Evolutionary conservation across 2,329 filamentous ascomycete genomes (phyloP).

Genomic region (Cladosporium velox): DNA sequence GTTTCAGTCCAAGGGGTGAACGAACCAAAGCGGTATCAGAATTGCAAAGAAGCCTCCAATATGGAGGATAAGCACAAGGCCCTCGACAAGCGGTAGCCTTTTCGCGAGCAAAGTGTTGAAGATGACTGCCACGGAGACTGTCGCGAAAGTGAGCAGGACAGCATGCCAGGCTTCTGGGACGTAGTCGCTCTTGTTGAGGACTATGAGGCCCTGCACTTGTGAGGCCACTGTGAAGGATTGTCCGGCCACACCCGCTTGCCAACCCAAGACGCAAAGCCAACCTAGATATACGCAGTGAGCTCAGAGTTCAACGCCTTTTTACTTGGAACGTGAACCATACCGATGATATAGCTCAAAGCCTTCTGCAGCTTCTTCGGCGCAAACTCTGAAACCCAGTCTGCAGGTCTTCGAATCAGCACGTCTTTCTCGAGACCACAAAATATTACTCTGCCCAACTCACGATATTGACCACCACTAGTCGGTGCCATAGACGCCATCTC

Average conservation of each 20-base stretch:
- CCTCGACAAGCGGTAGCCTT: slow-evolving; percentile 51
- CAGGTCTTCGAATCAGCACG: slow-evolving; percentile 14
- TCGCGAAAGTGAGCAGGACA: slow-evolving; percentile 50
- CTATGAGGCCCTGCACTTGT: slow-evolving; percentile 38
- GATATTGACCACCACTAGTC: slow-evolving; percentile 7
- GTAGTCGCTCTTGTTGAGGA: slow-evolving; percentile 41
- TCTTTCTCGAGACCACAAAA: not conserved
- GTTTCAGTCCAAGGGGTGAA: slow-evolving; percentile 45
- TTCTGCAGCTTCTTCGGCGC: not conserved
- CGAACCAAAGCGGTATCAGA: slow-evolving; percentile 48
- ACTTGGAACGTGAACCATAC: not conserved
- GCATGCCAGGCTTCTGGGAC: slow-evolving; percentile 48
- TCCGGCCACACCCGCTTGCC: slow-evolving; percentile 39
- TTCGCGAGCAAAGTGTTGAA: slow-evolving; percentile 50
- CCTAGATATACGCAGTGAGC: not conserved
- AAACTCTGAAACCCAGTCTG: not conserved
- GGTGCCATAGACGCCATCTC: slow-evolving; percentile 17
- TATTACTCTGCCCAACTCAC: not conserved
- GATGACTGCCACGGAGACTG: slow-evolving; percentile 39
- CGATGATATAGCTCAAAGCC: not conserved
- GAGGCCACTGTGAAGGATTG: slow-evolving; percentile 45
- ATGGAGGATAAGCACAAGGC: slow-evolving; percentile 51
- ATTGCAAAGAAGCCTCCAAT: slow-evolving; percentile 56
- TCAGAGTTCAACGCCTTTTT: too few species aligned
- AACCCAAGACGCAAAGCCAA: slow-evolving; percentile 40